Conservation (phyloP, 1,139 yeast genomes). For the Wickerhamiella infanticola region DNA sequence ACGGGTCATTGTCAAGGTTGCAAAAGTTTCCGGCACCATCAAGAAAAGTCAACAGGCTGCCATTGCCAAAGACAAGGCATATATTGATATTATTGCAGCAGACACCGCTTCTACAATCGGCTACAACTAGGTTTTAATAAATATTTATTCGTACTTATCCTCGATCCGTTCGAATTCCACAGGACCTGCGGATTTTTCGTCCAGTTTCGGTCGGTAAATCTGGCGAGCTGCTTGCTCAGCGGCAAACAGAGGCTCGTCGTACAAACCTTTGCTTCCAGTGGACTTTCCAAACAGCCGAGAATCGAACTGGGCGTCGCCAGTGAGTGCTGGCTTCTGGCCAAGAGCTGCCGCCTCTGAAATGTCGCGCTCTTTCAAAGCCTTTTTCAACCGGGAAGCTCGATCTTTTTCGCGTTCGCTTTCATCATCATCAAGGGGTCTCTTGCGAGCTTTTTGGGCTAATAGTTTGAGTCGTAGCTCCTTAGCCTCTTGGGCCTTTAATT, state of each 20-base stretch:
- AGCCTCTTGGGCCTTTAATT: background rate
- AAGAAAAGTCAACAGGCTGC: constrained; percentile 61
- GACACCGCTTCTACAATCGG: background rate
- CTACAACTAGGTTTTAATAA: background rate
- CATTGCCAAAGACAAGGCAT: constrained; percentile 25
- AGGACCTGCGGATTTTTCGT: constrained; percentile 29
- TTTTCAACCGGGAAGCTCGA: constrained; percentile 31
- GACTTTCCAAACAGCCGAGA: constrained; percentile 36
- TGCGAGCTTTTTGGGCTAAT: constrained; percentile 45
- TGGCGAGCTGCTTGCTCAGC: constrained; percentile 36
- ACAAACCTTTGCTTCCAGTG: constrained; percentile 33
- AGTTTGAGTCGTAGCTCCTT: constrained; percentile 41
- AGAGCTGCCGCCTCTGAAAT: constrained; percentile 39
- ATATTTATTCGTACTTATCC: background rate
- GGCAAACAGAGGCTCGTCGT: constrained; percentile 40
- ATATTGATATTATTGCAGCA: constrained; percentile 8
- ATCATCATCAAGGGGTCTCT: constrained; percentile 7
- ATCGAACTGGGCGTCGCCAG: constrained; percentile 36
- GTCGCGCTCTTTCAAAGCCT: constrained; percentile 37
- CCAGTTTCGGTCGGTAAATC: constrained; percentile 31
- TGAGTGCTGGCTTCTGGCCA: constrained; percentile 29
- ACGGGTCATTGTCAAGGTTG: constrained; percentile 42
- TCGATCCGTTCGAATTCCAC: constrained; percentile 37
- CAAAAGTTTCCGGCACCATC: constrained; percentile 76
- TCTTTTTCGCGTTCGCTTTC: constrained; percentile 18